phyloP scores from a whole-genome alignment of 345 rosid genomes.

The Euphorbia pulcherrima region DNA sequence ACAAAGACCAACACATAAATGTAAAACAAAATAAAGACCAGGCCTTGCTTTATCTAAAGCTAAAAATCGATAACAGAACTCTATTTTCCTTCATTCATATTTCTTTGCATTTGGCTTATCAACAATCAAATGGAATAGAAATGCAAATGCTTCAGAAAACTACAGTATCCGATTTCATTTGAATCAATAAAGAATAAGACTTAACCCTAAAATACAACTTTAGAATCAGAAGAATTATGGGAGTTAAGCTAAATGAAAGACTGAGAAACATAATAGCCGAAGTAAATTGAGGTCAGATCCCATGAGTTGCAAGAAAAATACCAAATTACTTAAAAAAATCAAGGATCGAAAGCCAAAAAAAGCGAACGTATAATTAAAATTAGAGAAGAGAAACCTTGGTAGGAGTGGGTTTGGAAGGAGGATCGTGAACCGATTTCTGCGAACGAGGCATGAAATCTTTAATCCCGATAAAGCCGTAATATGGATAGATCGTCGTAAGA shows the following conservation, averaged over 20 bases:
- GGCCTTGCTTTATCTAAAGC: not conserved
- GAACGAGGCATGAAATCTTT: slow-evolving; percentile 76
- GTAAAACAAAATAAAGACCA: not conserved
- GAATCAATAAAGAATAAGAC: not conserved
- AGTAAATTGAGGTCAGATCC: not conserved
- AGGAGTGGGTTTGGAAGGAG: slow-evolving; percentile 38
- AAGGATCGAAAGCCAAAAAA: not conserved
- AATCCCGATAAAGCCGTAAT: slow-evolving; percentile 84
- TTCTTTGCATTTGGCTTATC: no score
- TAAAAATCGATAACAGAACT: not conserved
- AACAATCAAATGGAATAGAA: not conserved
- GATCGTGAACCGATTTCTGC: slow-evolving; percentile 54
- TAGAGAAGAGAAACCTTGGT: slow-evolving; percentile 39
- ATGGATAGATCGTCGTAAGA: no score
- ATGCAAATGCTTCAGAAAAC: not conserved
- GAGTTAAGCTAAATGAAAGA: not conserved
- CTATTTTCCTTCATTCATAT: no score
- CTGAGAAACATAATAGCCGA: not conserved
- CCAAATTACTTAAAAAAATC: not conserved
- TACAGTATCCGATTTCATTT: not conserved
- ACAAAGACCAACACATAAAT: not conserved
- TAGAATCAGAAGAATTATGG: not conserved
- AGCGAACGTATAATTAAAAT: no score
- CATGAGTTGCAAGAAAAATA: not conserved
- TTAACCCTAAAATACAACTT: no score